Evolutionary conservation across 2,329 filamentous ascomycete genomes (phyloP).

Genomic region (Lomentospora prolificans): DNA sequence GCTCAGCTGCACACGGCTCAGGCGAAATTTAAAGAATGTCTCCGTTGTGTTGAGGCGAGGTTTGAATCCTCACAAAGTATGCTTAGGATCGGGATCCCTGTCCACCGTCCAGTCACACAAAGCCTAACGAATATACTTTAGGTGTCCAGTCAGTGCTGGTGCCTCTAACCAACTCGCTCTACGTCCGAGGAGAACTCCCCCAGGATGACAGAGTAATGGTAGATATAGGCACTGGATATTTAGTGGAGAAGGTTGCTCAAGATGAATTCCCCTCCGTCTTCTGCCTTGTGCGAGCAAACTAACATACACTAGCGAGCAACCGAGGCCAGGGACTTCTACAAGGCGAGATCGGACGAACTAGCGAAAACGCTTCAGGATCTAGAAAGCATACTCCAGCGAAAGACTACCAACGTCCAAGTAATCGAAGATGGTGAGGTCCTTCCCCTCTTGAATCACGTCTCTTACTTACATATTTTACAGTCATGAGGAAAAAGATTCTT

Average conservation of each 20-base stretch:
- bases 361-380: conserved; percentile 44
- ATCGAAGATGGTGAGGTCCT: conserved; percentile 67
- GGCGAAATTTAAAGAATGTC: conserved; percentile 83
- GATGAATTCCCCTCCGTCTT: background rate
- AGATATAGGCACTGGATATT: conserved; percentile 89
- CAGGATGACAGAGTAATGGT: conserved; percentile 72
- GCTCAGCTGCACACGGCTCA: conserved; percentile 83
- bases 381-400: conserved; percentile 50
- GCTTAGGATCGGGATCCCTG: background rate
- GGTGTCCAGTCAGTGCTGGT: conserved; percentile 60
- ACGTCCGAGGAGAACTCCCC: conserved; percentile 75
- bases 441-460: background rate
- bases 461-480: conserved; percentile 16
- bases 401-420: conserved; percentile 74
- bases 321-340: conserved; percentile 46
- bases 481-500: conserved; percentile 27
- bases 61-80: conserved; percentile 22
- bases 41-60: conserved; percentile 57
- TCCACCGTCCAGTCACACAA: background rate
- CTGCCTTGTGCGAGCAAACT: background rate
- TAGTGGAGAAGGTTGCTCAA: conserved; percentile 69
- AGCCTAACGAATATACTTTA: conserved; percentile 8
- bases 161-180: conserved; percentile 89
- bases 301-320: conserved; percentile 33
- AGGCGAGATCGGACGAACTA: conserved; percentile 44